Evolutionary conservation across 2,329 filamentous ascomycete genomes (phyloP), one percentile per base, ranked within the genome.

Genomic region (Claviceps maximensis): DNA sequence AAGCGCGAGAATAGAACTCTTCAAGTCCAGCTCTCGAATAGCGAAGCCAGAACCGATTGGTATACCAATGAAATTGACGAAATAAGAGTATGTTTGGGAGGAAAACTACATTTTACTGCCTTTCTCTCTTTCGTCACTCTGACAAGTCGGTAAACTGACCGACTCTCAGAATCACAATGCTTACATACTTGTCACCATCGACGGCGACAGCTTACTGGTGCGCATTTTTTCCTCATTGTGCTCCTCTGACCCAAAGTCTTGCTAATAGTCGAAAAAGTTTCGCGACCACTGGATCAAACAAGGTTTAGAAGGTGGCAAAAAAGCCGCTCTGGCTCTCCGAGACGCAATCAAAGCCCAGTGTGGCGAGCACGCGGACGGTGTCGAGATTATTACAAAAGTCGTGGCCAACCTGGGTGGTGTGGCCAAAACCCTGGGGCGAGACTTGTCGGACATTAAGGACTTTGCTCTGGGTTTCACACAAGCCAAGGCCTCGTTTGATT

Each of bases 181-280:
- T 42, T 84, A 84, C 63, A 70, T 83, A 60, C 65, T 79, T 57
- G 73, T 82, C 41, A 62, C 83, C 58, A 76, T 85, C 58, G 82
- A 84, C 62, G 82, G 80, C 40, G 76, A 85, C 63, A 78, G 79
- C 46, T 71, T 83, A 54, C 68, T 83, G 63, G 80, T 83, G 59
- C 52, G 61, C 60, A 50, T 44, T 23, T 44, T 23, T 49, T 40
- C 31, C 9, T 6, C 1, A 4, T 40, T 0, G n/a, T 19, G 25
- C n/a, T 8, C 27, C 15, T 19, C 19, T n/a, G 33, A 25, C 38
- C 9, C 17, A n/a, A 29, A 36, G 9, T 2, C 53, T 50, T 53
- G 55, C 53, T 53, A 46, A 56, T 51, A 40, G 45, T 50, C 27
- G 12, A 33, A 25, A 42, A 61, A 84, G 79, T 84, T 84, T 63